These are phyloP conservation scores for Avena eriantha DNA, from an alignment of 176 grass and related monocot genomes.

Conservation along the genomic window DNA sequence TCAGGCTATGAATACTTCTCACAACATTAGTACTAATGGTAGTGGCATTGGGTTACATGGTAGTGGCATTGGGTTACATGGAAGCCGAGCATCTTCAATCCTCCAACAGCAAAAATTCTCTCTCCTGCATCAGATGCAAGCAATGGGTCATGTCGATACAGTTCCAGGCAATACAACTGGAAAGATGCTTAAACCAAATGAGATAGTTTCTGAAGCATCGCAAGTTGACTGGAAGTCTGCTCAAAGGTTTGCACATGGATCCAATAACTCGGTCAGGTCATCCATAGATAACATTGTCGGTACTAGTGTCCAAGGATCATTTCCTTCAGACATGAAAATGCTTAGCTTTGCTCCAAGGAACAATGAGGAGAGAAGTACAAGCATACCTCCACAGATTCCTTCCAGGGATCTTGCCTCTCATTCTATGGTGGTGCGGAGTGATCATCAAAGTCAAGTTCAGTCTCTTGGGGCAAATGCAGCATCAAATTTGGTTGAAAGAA, in stretches of 20 bases:
- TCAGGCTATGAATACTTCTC: slow-evolving; percentile 54
- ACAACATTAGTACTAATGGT: slow-evolving; percentile 38
- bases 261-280: slow-evolving; percentile 46
- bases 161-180: slow-evolving; percentile 64
- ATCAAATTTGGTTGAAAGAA: slow-evolving; percentile 59
- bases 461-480: slow-evolving; percentile 45
- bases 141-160: slow-evolving; percentile 63
- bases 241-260: slow-evolving; percentile 65
- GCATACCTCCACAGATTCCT: slow-evolving; percentile 50
- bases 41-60: slow-evolving; percentile 66
- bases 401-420: slow-evolving; percentile 51
- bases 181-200: slow-evolving; percentile 64
- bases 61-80: slow-evolving; percentile 61
- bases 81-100: slow-evolving; percentile 63
- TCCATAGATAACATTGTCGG: slow-evolving; percentile 57
- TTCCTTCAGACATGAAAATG: slow-evolving; percentile 75
- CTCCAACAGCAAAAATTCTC: slow-evolving; percentile 77
- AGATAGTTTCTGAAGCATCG: slow-evolving; percentile 60
- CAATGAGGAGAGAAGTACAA: slow-evolving; percentile 59
- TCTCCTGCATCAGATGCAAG: slow-evolving; percentile 81
- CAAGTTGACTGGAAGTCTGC: slow-evolving; percentile 68
- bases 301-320: slow-evolving; percentile 51
- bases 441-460: slow-evolving; percentile 58
- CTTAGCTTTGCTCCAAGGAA: slow-evolving; percentile 75
- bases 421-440: slow-evolving; percentile 44